Conservation (phyloP, 106 monocot genomes). For the Apostasia shenzhenica region DNA sequence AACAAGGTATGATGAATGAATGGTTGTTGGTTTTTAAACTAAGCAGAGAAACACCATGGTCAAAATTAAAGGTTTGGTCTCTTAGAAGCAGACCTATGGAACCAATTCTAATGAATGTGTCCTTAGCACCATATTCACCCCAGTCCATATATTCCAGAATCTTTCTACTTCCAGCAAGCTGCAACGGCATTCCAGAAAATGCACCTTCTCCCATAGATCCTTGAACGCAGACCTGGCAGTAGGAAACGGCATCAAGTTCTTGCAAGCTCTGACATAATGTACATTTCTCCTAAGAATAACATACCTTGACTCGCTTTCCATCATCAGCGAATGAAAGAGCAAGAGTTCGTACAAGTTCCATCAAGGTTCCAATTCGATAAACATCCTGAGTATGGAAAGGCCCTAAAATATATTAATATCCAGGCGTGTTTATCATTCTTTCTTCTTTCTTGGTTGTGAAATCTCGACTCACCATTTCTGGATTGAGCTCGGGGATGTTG, state of each 20-base stretch:
- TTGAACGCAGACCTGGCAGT: slow-evolving; percentile 87
- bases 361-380: slow-evolving; percentile 91
- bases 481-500: slow-evolving; percentile 94
- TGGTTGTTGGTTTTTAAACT: slow-evolving; percentile 1
- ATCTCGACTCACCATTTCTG: slow-evolving; percentile 69
- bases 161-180: slow-evolving; percentile 86
- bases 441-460: neutral
- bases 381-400: slow-evolving; percentile 69
- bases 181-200: slow-evolving; percentile 91
- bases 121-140: slow-evolving; percentile 83
- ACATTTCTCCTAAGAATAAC: neutral
- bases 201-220: slow-evolving; percentile 98
- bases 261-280: neutral
- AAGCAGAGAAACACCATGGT: neutral
- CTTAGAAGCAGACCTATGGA: slow-evolving; percentile 55
- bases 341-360: slow-evolving; percentile 88
- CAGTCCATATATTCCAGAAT: slow-evolving; percentile 97
- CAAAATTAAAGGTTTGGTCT: neutral
- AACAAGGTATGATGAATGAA: neutral
- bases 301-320: slow-evolving; percentile 86
- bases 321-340: slow-evolving; percentile 98
- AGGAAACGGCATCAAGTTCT: neutral
- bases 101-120: slow-evolving; percentile 77
- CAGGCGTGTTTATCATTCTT: neutral
- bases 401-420: slow-evolving; percentile 1